A percentile compares a stretch with the other conserved stretches of the same genome.
phyloP scores from a whole-genome alignment of 2,329 filamentous ascomycete species.

The Penicillium sp. region DNA sequence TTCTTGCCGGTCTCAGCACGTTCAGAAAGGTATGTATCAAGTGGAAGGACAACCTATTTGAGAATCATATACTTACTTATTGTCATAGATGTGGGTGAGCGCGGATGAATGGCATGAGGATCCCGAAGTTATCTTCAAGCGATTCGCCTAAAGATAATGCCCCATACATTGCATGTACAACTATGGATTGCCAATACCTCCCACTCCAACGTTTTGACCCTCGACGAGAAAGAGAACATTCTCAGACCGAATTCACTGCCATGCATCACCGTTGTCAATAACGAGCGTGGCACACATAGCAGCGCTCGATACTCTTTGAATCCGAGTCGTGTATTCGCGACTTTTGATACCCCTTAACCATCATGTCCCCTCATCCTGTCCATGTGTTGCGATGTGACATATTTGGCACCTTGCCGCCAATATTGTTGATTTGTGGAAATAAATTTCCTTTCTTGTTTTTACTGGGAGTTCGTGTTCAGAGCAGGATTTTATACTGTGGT shows the following conservation, averaged over 20 bases:
- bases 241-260: slow-evolving; percentile 1
- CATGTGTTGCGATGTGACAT: slow-evolving; percentile 8
- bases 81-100: slow-evolving; percentile 94
- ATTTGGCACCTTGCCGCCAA: slow-evolving; percentile 1
- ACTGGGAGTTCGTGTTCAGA: slow-evolving; percentile 2
- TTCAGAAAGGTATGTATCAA: slow-evolving; percentile 77
- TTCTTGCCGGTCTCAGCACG: slow-evolving; percentile 91
- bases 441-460: slow-evolving; percentile 3
- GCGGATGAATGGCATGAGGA: slow-evolving; percentile 99
- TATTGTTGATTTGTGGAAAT: slow-evolving; percentile 13
- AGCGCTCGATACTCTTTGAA: slow-evolving; percentile 5
- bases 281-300: slow-evolving; percentile 2
- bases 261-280: background rate
- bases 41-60: slow-evolving; percentile 2
- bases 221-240: slow-evolving; percentile 2
- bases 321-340: slow-evolving; percentile 18
- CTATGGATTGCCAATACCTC: background rate
- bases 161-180: background rate
- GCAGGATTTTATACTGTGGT: slow-evolving; percentile 1
- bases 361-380: slow-evolving; percentile 6
- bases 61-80: background rate
- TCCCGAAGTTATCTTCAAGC: slow-evolving; percentile 96
- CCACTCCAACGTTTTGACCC: background rate
- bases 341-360: slow-evolving; percentile 31
- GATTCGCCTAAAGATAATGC: slow-evolving; percentile 65